A percentile compares a stretch with the other conserved stretches of the same genome.
phyloP scores from a whole-genome alignment of 768 basidiomycete species.

The Pilatotrama ljubarskyi region DNA sequence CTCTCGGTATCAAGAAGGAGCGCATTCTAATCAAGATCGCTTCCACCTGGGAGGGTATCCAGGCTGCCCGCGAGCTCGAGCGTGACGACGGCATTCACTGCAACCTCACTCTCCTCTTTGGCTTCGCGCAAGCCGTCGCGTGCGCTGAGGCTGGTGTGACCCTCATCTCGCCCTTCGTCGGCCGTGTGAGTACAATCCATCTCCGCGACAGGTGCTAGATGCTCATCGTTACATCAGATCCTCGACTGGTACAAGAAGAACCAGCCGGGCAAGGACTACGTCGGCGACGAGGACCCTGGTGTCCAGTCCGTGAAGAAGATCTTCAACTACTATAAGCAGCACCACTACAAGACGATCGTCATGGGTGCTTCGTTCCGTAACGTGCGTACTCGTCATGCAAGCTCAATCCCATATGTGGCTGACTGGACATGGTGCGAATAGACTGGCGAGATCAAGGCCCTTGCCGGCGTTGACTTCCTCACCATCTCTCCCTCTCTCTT shows the following conservation, averaged over 20 bases:
- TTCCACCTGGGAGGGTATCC: slow-evolving; percentile 99
- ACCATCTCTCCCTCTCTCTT: slow-evolving; percentile 91
- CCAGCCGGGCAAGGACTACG: slow-evolving; percentile 79
- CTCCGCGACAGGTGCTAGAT: slow-evolving; percentile 9
- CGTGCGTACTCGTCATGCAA: slow-evolving; percentile 46
- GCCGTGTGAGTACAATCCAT: slow-evolving; percentile 65
- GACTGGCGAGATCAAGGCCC: slow-evolving; percentile 89
- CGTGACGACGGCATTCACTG: slow-evolving; percentile 92
- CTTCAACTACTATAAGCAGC: slow-evolving; percentile 99
- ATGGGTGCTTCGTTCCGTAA: slow-evolving; percentile 99
- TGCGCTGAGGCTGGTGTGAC: slow-evolving; percentile 98
- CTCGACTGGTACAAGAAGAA: slow-evolving; percentile 99
- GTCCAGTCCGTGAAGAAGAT: slow-evolving; percentile 95
- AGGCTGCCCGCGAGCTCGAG: slow-evolving; percentile 96
- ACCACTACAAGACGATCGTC: slow-evolving; percentile 98
- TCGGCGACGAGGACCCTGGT: slow-evolving; percentile 92
- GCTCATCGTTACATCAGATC: slow-evolving; percentile 53
- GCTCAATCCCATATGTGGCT: not conserved
- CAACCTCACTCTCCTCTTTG: slow-evolving; percentile 98
- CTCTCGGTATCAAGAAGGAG: slow-evolving; percentile 90
- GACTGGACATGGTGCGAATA: slow-evolving; percentile 32
- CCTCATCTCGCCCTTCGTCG: slow-evolving; percentile 99
- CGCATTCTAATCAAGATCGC: slow-evolving; percentile 99
- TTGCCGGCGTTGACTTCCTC: slow-evolving; percentile 97
- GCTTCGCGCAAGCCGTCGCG: slow-evolving; percentile 97